Evolutionary conservation across 805 yeast species (phyloP), one percentile per base, ranked within the genome.

Genomic region (Lachancea fermentati): DNA sequence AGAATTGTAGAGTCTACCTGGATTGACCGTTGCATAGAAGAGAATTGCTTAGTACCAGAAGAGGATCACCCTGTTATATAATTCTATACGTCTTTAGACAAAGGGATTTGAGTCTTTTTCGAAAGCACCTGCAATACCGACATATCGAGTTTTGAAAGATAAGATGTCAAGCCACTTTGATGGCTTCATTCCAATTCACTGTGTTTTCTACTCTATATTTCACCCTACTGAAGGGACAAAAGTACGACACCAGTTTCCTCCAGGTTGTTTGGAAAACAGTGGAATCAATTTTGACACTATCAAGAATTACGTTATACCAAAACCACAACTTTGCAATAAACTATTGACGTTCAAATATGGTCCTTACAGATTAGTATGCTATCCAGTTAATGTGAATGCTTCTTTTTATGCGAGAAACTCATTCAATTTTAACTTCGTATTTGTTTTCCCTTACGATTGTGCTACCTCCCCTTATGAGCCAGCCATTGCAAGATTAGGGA

Each of bases 151-250:
- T 11, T 13, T 11, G 9, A 17, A n/a, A 14, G 17, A 16, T n/a
- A 6, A 5, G 11, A 58, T 57, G 62, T 43, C 46, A n/a, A 47
- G 45, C 19, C 49, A 46, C n/a, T 60, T 59, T 32, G 57, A 55
- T 60, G 96, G 95, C 15, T 88, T 89, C 56, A 83, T 81, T 5
- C 95, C 95, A n/a, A 87, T 93, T 13, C 71, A 77, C 42, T 93
- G 96, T 2, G 69, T 88, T 33, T 89, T 93, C 60, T 93, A 86
- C 60, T 79, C 96, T 0, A 86, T 85, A 0, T 93, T 93, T 63
- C 97, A 93, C 54, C 97, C 97, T 0, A 85, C 93, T 0, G 95
- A 88, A 54, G 98, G 98, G 1, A 82, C 97, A 0, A 87, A 88
- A 62, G 89, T 91, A 4, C 74, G 85, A 4, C 85, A 84, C 53